phyloP scores from a whole-genome alignment of 805 yeast species.

The Kodamaea hsintzibuensis region DNA sequence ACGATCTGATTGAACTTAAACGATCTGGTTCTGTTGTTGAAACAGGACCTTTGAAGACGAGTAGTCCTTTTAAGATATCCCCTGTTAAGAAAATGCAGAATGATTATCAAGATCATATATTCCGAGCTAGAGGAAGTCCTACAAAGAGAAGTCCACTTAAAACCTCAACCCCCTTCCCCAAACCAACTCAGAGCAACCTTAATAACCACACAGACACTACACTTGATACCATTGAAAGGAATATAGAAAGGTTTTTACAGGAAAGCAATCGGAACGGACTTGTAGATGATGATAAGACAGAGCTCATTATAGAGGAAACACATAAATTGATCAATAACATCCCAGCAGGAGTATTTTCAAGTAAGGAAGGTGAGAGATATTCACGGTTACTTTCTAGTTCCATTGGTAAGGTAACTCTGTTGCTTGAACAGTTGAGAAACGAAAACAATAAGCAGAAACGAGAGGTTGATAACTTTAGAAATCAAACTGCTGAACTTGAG shows the following conservation, averaged over 20 bases:
- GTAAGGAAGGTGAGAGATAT: conserved; percentile 28
- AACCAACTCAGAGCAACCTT: background rate
- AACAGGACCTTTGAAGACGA: conserved; percentile 10
- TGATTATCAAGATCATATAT: conserved; percentile 20
- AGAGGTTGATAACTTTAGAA: background rate
- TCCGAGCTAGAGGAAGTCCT: conserved; percentile 18
- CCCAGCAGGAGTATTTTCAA: conserved; percentile 20
- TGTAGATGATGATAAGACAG: conserved; percentile 18
- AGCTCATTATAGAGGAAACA: conserved; percentile 28
- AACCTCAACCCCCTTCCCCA: background rate
- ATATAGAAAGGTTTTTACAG: conserved; percentile 14
- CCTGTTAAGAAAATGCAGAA: conserved; percentile 19
- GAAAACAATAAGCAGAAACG: conserved; percentile 1
- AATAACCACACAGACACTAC: background rate
- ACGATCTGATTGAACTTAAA: conserved; percentile 18
- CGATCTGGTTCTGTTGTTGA: conserved; percentile 11
- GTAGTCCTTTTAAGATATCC: conserved; percentile 14
- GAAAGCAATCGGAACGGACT: background rate
- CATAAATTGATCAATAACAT: conserved; percentile 27
- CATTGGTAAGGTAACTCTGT: conserved; percentile 25
- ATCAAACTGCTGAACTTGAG: background rate
- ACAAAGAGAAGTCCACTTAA: conserved; percentile 8
- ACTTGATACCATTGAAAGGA: conserved; percentile 12
- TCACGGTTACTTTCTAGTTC: conserved; percentile 27
- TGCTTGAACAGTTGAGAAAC: conserved; percentile 4